phyloP scores from a whole-genome alignment of 345 rosid species.

The Populus deltoides region DNA sequence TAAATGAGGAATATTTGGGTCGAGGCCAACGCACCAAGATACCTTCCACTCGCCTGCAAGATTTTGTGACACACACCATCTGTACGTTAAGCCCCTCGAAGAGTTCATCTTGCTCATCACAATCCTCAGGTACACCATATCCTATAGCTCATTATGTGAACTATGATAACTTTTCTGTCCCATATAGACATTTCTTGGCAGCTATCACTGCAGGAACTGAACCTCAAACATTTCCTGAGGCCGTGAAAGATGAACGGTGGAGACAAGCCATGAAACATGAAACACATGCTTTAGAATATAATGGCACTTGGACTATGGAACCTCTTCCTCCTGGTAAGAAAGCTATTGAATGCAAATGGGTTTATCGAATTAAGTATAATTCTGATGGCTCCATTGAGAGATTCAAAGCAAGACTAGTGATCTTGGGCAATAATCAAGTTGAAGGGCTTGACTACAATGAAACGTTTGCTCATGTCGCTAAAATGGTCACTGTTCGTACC shows the following conservation, averaged over 20 bases:
- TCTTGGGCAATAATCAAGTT: too few species aligned
- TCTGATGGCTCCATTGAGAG: too few species aligned
- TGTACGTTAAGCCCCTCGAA: background rate
- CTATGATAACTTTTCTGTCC: background rate
- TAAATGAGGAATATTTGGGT: too few species aligned
- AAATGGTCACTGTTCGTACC: too few species aligned
- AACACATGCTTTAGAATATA: background rate
- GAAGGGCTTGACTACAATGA: too few species aligned
- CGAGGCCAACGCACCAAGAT: too few species aligned
- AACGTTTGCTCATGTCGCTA: too few species aligned
- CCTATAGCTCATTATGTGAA: constrained; percentile 1
- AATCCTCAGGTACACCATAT: background rate
- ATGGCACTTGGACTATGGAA: too few species aligned
- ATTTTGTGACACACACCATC: background rate
- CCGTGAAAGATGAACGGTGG: background rate
- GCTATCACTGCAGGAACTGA: background rate
- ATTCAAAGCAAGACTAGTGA: too few species aligned
- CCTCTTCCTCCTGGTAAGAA: too few species aligned
- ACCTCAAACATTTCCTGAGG: background rate
- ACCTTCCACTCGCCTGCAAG: background rate
- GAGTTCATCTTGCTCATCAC: background rate
- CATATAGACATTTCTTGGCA: background rate
- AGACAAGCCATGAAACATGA: background rate
- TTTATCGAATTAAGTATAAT: too few species aligned
- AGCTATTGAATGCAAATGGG: too few species aligned